These are phyloP conservation scores for Coemansia sp. DNA, from an alignment of 192 early-diverging fungal species.

Conservation along the genomic window DNA sequence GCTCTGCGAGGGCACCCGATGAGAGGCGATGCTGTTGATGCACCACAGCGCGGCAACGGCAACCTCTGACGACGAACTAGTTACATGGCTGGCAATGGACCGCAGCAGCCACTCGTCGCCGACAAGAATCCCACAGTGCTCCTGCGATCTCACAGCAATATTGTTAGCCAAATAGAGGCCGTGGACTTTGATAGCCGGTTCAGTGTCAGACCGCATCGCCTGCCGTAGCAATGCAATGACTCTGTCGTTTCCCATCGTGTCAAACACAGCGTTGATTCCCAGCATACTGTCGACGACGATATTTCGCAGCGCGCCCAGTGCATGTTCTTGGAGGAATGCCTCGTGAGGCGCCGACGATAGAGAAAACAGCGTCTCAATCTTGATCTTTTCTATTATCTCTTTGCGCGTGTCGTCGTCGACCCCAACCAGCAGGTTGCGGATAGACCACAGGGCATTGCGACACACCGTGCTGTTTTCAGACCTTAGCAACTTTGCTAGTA, in stretches of 20 bases:
- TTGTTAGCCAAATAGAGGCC: constrained; percentile 52
- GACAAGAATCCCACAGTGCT: constrained; percentile 25
- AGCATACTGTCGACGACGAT: constrained; percentile 30
- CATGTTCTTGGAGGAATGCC: constrained; percentile 35
- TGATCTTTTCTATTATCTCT: constrained; percentile 30
- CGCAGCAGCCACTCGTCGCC: constrained; percentile 23
- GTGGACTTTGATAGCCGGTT: constrained; percentile 28
- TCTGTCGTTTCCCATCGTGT: constrained; percentile 18
- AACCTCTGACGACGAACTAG: constrained; percentile 25
- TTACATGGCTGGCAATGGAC: constrained; percentile 17
- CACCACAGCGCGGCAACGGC: constrained; percentile 54
- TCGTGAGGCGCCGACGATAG: constrained; percentile 25
- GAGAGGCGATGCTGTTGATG: constrained; percentile 44
- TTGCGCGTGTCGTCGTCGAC: constrained; percentile 41
- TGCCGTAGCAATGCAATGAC: constrained; percentile 25
- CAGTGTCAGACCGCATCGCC: constrained; percentile 12
- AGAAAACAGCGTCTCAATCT: constrained; percentile 22
- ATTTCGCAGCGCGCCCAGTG: constrained; percentile 41
- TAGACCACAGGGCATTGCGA: constrained; percentile 50
- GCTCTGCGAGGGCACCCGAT: not conserved
- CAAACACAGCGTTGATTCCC: constrained; percentile 30
- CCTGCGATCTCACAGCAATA: constrained; percentile 29
- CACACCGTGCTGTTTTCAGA: constrained; percentile 20
- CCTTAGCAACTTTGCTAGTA: constrained; percentile 26
- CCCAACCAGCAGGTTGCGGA: constrained; percentile 38